Evolutionary conservation across 2,329 filamentous ascomycete genomes (phyloP), one percentile per base, ranked within the genome.

Genomic region (Penicillium sp.): DNA sequence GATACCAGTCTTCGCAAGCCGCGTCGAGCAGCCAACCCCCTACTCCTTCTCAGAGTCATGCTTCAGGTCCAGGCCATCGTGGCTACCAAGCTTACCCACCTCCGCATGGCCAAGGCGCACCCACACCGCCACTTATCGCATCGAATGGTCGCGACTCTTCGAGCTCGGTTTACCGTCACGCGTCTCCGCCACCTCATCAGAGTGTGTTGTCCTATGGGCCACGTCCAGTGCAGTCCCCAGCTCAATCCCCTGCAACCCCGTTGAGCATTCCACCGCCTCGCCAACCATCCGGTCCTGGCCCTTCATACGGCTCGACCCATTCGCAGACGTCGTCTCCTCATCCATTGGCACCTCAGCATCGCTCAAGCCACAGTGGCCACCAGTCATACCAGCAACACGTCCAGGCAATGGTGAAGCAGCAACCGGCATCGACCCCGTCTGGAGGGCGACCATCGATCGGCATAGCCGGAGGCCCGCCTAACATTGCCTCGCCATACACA

Each of bases 381-480:
- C 68, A 70, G 50, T 64, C 64, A 24, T 73, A 70, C 47, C 72
- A 74, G 48, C 70, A 71, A 50, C 70, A 73, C 54, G 66, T 73
- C 30, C 73, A 74, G 49, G 68, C 68, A 5, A 65, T 74, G 64
- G 70, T 73, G 20, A 70, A 61, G n/a, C 71, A 72, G 48, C 69
- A 66, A 26, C 56, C 49, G 9, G 7, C 43, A 45, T 28, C n/a
- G 40, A 11, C 12, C 20, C 47, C 53, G 26, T 33, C 48, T 6
- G 51, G 59, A 9, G 71, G 73, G 51, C 67, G 72, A 18, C 61
- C 70, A 2, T 62, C 72, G 2, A 63, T 71, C 5, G 64, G 65
- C 7, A 56, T 73, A n/a, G 59, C 61, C 23, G 65, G 57, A 16
- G 57, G 60, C 40, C 43, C 61, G 5, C 64, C 66, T 21, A 70